Base-by-base conservation (phyloP, 2,329 filamentous ascomycete species). In the Colletotrichum ledebouriae region DNA sequence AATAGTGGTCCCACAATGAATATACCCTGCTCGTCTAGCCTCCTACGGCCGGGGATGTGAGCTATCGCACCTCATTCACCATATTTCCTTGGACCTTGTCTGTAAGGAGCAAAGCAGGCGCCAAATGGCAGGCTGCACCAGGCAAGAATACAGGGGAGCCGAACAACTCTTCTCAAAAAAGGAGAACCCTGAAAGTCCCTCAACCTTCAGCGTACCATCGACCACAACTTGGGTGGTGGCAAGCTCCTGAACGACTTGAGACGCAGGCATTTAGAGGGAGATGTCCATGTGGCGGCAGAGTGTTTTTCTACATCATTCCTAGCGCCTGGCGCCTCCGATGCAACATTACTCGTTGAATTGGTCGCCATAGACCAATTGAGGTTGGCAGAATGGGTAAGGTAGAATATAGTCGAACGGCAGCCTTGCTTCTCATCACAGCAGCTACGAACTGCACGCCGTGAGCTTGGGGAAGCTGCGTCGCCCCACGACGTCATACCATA, bases 261-360 rank as follows among this genome's bases (percentile, higher is more conserved):
- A 65, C 41, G 56, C 47, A 57, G 17, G n/a, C 17, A 44, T 57
- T n/a, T 37, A 41, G 49, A 41, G 44, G 37, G 52, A 58, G 52
- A 52, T 37, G 33, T 15, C 44, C 50, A 22, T 34, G 64, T 58
- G 64, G 64, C 64, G 59, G 52, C 50, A 58, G 44, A 34, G 25
- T 59, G 25, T 53, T 65, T 68, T 56, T 68, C 33, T 42, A 29
- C 60, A 55, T 47, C 64, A 53, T 59, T 37, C 12, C 37, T 55
- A 56, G 61, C 55, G 61, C 41, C 41, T 66, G 41, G 22, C 20
- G 29, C 20, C 42, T 39, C 41, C 49, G 49, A 59, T 59, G 65
- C 59, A 60, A 47, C 56, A 69, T 66, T 69, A 70, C 68, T 71
- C 64, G 68, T 71, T 64, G 60, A 71, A 71, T 66, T 70, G 53